phyloP scores from a whole-genome alignment of 768 basidiomycete species.

The Leccinum sublutescens region DNA sequence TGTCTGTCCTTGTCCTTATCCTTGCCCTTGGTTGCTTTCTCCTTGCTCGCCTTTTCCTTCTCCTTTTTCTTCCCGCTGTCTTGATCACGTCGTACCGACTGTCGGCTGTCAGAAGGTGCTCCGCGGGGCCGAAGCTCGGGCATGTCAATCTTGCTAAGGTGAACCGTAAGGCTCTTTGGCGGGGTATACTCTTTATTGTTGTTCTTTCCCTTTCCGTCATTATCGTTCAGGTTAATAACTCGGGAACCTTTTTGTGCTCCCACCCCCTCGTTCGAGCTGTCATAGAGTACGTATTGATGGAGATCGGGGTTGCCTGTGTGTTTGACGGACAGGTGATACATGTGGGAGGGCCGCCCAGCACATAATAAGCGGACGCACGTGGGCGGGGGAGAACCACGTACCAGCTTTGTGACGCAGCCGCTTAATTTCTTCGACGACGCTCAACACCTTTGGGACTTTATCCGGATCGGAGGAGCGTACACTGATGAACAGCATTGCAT shows the following conservation, averaged over 20 bases:
- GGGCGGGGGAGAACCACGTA: conserved; percentile 24
- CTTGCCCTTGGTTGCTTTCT: conserved; percentile 42
- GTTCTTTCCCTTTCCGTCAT: conserved; percentile 38
- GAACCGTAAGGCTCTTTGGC: conserved; percentile 64
- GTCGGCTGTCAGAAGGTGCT: background rate
- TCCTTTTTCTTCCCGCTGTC: conserved; percentile 9
- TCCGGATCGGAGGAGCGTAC: conserved; percentile 60
- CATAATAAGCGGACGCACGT: background rate
- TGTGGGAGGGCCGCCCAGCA: background rate
- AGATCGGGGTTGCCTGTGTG: conserved; percentile 56
- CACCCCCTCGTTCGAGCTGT: conserved; percentile 33
- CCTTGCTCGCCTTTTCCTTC: conserved; percentile 17
- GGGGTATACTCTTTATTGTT: conserved; percentile 53
- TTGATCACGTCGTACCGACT: background rate
- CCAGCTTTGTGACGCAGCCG: conserved; percentile 75
- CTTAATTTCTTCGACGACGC: conserved; percentile 78
- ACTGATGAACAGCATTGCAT: conserved; percentile 78
- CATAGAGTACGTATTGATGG: conserved; percentile 76
- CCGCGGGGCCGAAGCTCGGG: conserved; percentile 57
- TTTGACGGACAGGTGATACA: conserved; percentile 32
- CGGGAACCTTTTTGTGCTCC: conserved; percentile 51
- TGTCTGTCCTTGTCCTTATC: conserved; percentile 14
- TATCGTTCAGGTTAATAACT: conserved; percentile 63
- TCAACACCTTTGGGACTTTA: conserved; percentile 75
- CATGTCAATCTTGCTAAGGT: conserved; percentile 86